These are phyloP conservation scores for Scheffersomyces titani DNA, from an alignment of 1,139 yeast species.

Conservation along the genomic window DNA sequence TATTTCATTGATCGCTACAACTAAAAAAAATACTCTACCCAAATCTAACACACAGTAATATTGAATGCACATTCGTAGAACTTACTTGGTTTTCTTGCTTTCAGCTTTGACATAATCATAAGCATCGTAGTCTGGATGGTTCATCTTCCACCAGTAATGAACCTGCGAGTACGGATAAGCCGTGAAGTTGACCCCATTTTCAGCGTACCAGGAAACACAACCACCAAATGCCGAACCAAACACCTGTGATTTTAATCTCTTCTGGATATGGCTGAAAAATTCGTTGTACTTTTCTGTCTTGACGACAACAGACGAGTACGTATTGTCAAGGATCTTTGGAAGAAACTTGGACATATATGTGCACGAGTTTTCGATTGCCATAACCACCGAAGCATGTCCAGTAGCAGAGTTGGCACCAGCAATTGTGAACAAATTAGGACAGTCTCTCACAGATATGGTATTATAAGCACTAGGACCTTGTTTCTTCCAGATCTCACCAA, in stretches of 20 bases:
- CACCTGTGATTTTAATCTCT: slow-evolving; percentile 28
- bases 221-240: slow-evolving; percentile 47
- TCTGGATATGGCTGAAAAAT: slow-evolving; percentile 36
- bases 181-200: slow-evolving; percentile 30
- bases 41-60: not conserved
- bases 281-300: slow-evolving; percentile 34
- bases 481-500: slow-evolving; percentile 28
- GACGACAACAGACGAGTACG: slow-evolving; percentile 30
- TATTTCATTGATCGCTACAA: not conserved
- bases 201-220: slow-evolving; percentile 43
- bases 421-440: slow-evolving; percentile 39
- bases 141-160: slow-evolving; percentile 30
- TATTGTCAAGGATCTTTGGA: slow-evolving; percentile 30
- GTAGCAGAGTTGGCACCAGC: slow-evolving; percentile 49
- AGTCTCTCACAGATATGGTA: slow-evolving; percentile 32
- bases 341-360: slow-evolving; percentile 26
- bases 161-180: slow-evolving; percentile 45
- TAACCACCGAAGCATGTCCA: slow-evolving; percentile 46
- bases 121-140: slow-evolving; percentile 31
- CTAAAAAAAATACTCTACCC: not conserved
- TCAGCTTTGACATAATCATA: slow-evolving; percentile 14
- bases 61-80: not conserved
- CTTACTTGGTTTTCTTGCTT: not conserved
- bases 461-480: slow-evolving; percentile 40
- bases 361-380: slow-evolving; percentile 42